Evolutionary conservation across 805 yeast genomes (phyloP), one percentile per base, ranked within the genome.

Genomic region (Metschnikowia hibisci): DNA sequence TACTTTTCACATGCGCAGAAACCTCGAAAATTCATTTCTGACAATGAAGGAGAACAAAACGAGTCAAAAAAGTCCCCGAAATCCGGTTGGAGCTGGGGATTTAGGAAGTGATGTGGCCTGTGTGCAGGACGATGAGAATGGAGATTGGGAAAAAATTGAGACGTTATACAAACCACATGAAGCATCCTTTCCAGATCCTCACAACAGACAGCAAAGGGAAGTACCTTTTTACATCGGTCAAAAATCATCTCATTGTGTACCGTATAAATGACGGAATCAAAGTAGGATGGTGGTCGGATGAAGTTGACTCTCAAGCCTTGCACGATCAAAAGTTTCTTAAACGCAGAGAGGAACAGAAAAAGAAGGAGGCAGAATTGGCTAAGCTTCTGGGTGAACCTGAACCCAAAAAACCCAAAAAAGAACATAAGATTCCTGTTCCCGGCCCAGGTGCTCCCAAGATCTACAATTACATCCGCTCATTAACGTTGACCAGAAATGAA

Each of bases 171-270:
- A 6, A 7, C 32, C 27, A 5, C 22, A 75, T 82, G 80, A 81
- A 81, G 53, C 90, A 86, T 55, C 93, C 93, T 13, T 78, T 80
- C 57, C 91, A 84, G 56, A 68, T 78, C 29, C 59, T 81, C 2
- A 54, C 73, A 3, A 52, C 76, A n/a, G 74, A 68, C 52, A 54
- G 55, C 4, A 58, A 64, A 13, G 82, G 82, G 1, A 58, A 65
- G 3, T 59, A 72, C 14, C 58, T 86, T 12, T 82, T 77, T 61
- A 74, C 77, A 1, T 70, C 84, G 1, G 73, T 78, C 4, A 80
- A 82, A 54, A 82, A 81, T 55, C 65, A 73, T 30, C 63, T 86
- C n/a, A 72, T 75, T 45, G 84, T 73, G 3, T 82, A 74, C 55
- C 64, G 67, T 38, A 41, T 70, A 1, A 49, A 52, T 2, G 55